Evolutionary conservation across 75 land plant genomes (phyloP), one percentile per base, ranked within the genome.

Genomic region (Pinus albicaulis): DNA sequence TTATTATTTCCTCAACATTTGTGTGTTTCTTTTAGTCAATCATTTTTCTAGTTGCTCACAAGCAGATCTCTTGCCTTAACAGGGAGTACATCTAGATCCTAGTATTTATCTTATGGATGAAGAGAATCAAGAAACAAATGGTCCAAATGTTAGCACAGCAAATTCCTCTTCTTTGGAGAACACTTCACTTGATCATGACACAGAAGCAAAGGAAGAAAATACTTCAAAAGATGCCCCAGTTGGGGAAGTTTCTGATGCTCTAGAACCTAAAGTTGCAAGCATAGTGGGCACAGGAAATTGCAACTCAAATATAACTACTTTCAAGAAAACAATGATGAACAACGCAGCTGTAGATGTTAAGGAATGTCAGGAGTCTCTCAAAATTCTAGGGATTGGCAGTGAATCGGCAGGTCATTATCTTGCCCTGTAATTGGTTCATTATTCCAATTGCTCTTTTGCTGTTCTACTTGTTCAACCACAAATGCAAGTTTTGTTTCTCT

Each of bases 31-130:
- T 44, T 11, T 3, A 20, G 25, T 34, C 31, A 20, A 58, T 65
- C 61, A 25, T 4, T 28, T 57, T 7, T 44, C 17, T 5, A 48
- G 8, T 56, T 73, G 7, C 15, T 23, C 12, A n/a, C 25, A 23
- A 55, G 3, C n/a, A 53, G 36, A 17, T 75, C 20, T 75, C 24
- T 59, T 53, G 5, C 22, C 31, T 41, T 74, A 31, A 7, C 82
- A 96, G 99, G 99, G 99, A 59, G 86, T 94, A 34, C 98, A 96
- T 78, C 81, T 96, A 82, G 98, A 96, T 80, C 99, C 99, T 31
- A 92, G 95, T 56, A 96, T 96, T 26, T 96, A 96, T 80, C 76
- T 96, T 60, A 88, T 96, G 91, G 96, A 96, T 76, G 97, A 96
- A 61, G 96, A 90, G 34, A 83, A 78, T 74, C 86, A 84, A 73